Evolutionary conservation across 148 eudicot genomes (phyloP).

Genomic region (Camellia granthamiana): DNA sequence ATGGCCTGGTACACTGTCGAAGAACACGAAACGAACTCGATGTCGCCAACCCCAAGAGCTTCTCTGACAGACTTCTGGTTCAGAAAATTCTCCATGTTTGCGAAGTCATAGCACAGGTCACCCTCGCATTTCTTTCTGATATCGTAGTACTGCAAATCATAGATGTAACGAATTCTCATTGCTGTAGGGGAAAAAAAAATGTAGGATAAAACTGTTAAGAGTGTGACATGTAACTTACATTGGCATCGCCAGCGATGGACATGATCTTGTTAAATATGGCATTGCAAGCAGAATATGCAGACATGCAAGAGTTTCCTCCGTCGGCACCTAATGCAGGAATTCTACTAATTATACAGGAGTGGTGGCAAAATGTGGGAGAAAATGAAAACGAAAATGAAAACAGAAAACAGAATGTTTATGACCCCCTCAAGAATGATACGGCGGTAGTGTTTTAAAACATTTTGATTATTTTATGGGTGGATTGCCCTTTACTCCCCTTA

Average conservation of each 20-base stretch:
- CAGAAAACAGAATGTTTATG: no score
- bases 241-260: constrained; percentile 39
- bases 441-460: no score
- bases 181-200: background rate
- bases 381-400: no score
- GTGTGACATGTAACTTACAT: constrained; percentile 32
- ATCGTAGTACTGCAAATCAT: constrained; percentile 64
- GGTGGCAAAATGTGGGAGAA: no score
- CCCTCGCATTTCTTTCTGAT: constrained; percentile 71
- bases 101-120: constrained; percentile 73
- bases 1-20: constrained; percentile 51
- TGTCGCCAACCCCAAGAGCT: constrained; percentile 75
- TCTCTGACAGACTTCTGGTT: constrained; percentile 49
- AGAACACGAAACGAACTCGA: constrained; percentile 75
- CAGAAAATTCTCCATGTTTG: constrained; percentile 66
- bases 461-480: no score
- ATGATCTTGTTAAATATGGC: constrained; percentile 60
- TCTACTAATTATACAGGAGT: no score
- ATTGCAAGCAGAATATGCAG: constrained; percentile 52
- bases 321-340: constrained; percentile 35
- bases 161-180: background rate
- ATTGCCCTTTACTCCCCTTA: no score
- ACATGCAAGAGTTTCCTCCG: constrained; percentile 45
- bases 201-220: no score
- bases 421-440: no score